Conservation (phyloP, 495 filamentous ascomycete species). For the Elasticomyces elasticus region DNA sequence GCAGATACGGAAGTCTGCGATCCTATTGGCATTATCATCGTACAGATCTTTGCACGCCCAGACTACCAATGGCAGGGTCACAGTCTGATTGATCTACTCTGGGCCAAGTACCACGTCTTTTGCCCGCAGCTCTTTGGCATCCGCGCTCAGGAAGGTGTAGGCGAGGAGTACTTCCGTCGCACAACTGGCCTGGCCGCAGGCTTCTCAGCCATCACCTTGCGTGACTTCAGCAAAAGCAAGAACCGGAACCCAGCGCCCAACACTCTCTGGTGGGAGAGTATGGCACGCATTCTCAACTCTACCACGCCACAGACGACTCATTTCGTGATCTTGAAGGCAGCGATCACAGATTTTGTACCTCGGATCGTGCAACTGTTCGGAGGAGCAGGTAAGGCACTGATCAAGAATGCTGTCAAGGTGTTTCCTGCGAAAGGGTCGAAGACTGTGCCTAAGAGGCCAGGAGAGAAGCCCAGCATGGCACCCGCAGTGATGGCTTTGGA, state of each 20-base stretch:
- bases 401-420: slow-evolving; percentile 56
- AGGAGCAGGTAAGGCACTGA: slow-evolving; percentile 49
- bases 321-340: slow-evolving; percentile 61
- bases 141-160: slow-evolving; percentile 49
- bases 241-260: slow-evolving; percentile 69
- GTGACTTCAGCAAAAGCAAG: slow-evolving; percentile 62
- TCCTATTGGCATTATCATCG: slow-evolving; percentile 66
- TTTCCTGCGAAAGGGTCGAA: slow-evolving; percentile 49
- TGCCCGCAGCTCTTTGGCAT: slow-evolving; percentile 87
- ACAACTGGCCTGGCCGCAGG: slow-evolving; percentile 81
- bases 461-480: neutral
- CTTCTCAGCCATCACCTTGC: slow-evolving; percentile 67
- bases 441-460: slow-evolving; percentile 14
- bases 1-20: slow-evolving; percentile 63
- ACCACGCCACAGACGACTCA: slow-evolving; percentile 66
- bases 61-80: slow-evolving; percentile 22
- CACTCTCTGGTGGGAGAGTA: slow-evolving; percentile 64
- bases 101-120: slow-evolving; percentile 71
- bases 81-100: slow-evolving; percentile 72
- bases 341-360: slow-evolving; percentile 61
- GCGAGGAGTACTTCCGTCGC: slow-evolving; percentile 59
- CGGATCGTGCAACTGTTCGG: slow-evolving; percentile 73
- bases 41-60: slow-evolving; percentile 57
- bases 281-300: slow-evolving; percentile 64
- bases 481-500: slow-evolving; percentile 11